phyloP scores from a whole-genome alignment of 208 protist genomes.

The Leishmania aethiopica region DNA sequence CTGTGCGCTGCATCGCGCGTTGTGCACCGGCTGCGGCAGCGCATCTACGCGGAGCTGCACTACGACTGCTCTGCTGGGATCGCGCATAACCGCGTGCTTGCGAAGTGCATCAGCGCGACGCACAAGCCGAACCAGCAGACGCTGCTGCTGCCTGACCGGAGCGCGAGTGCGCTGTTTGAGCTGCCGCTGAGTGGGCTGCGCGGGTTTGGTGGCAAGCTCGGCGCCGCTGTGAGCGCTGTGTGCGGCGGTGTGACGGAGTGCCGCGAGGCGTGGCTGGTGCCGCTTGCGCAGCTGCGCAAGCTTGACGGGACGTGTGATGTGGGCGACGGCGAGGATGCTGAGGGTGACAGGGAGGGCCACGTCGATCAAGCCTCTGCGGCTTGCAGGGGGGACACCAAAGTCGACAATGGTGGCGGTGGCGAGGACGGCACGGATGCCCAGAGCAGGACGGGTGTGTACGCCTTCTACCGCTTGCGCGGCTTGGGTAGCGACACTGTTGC shows the following conservation, averaged over 20 bases:
- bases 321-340: constrained; percentile 16
- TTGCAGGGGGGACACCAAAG: constrained; percentile 30
- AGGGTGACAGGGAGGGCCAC: not conserved
- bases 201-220: constrained; percentile 85
- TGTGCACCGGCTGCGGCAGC: constrained; percentile 17
- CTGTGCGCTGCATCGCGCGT: constrained; percentile 58
- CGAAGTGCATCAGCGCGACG: constrained; percentile 78
- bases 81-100: constrained; percentile 80
- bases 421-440: constrained; percentile 41
- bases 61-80: constrained; percentile 90
- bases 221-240: constrained; percentile 50
- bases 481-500: constrained; percentile 44
- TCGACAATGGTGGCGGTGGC: constrained; percentile 82
- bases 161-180: constrained; percentile 58
- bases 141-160: constrained; percentile 61
- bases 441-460: constrained; percentile 15
- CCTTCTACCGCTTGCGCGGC: constrained; percentile 58
- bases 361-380: constrained; percentile 32
- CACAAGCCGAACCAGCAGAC: constrained; percentile 91
- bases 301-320: constrained; percentile 12
- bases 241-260: constrained; percentile 44
- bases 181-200: constrained; percentile 13
- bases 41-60: constrained; percentile 59
- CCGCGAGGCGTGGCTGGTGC: constrained; percentile 59
- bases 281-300: constrained; percentile 20